A percentile compares a stretch with the other conserved stretches of the same genome.
Evolutionary conservation across 306 rosid species (phyloP).

Genomic region (Carpinus viminea): DNA sequence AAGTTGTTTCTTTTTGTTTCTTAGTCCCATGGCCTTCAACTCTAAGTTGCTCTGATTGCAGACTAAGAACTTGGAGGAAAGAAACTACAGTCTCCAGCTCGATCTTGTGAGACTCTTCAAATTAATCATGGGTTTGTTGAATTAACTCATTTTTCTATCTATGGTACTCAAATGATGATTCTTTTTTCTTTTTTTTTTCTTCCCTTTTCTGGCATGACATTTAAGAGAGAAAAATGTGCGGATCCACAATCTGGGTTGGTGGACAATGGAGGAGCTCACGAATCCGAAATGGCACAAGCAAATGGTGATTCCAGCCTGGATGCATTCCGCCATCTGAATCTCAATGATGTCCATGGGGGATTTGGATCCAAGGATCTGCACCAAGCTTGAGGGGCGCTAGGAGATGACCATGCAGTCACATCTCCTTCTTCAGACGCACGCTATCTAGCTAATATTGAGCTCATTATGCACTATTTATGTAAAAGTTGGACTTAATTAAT

Average conservation of each 20-base stretch:
- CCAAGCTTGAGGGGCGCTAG: conserved; percentile 43
- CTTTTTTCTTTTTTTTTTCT: neutral
- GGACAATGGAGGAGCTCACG: conserved; percentile 46
- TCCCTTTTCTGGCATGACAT: neutral
- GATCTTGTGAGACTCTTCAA: conserved; percentile 40
- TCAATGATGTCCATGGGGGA: conserved; percentile 11
- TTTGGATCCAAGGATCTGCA: conserved; percentile 45
- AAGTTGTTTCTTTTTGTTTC: neutral
- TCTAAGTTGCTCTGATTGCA: conserved; percentile 19
- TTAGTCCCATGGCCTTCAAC: neutral
- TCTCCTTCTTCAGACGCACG: neutral
- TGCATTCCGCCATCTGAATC: conserved; percentile 50
- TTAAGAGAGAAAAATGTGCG: conserved; percentile 55
- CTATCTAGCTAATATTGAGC: neutral
- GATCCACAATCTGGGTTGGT: conserved; percentile 58
- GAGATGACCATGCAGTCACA: neutral
- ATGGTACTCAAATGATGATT: neutral
- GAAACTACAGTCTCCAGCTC: conserved; percentile 40
- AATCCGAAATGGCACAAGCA: conserved; percentile 50
- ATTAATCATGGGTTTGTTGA: neutral
- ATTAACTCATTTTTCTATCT: neutral
- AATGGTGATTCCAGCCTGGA: conserved; percentile 64
- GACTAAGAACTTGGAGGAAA: conserved; percentile 58
- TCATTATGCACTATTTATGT: neutral
- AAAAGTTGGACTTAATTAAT: neutral